Base-by-base conservation (phyloP, 192 early-diverging fungal species). In the Phlyctochytrium planicorne region DNA sequence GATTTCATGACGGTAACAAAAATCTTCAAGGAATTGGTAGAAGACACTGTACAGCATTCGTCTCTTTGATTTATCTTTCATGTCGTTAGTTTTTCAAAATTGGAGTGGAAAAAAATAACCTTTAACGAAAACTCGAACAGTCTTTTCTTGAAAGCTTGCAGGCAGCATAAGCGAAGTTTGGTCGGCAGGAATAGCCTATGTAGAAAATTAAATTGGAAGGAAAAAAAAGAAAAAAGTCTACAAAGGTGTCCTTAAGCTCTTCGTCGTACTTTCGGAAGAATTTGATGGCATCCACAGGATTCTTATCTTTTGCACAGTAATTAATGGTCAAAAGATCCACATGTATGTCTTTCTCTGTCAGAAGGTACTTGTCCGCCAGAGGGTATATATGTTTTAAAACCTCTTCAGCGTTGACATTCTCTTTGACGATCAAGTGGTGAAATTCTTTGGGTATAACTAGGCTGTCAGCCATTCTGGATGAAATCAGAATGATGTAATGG, bases 231-330 rank as follows among this genome's bases (percentile, higher is more conserved):
- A n/a, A n/a, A n/a, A n/a, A n/a, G n/a, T n/a, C 35, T 27, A 60
- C 47, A 37, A n/a, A 36, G 30, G 33, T n/a, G n/a, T n/a, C n/a
- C n/a, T n/a, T n/a, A n/a, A n/a, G n/a, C n/a, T n/a, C n/a, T n/a
- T n/a, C n/a, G n/a, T n/a, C n/a, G n/a, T 53, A 59, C 4, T 32
- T 65, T n/a, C n/a, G n/a, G 75, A 84, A 95, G 65, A 98, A 98
- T 34, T 80, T 78, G 64, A 94, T 82, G 31, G 71, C 73, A 63
- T 98, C 92, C 4, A 98, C 89, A 0, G 96, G 96, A 64, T 98
- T 95, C 30, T 85, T 73, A 52, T 88, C 86, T 60, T 88, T 84
- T 87, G 93, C 90, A n/a, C 91, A 92, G 74, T 91, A 95, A 69
- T 91, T 88, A 24, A 95, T 84, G 25, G 81, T 87, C 4, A 84